Conservation (phyloP, 2,329 filamentous ascomycete species). For the Fusarium phyllophilum region DNA sequence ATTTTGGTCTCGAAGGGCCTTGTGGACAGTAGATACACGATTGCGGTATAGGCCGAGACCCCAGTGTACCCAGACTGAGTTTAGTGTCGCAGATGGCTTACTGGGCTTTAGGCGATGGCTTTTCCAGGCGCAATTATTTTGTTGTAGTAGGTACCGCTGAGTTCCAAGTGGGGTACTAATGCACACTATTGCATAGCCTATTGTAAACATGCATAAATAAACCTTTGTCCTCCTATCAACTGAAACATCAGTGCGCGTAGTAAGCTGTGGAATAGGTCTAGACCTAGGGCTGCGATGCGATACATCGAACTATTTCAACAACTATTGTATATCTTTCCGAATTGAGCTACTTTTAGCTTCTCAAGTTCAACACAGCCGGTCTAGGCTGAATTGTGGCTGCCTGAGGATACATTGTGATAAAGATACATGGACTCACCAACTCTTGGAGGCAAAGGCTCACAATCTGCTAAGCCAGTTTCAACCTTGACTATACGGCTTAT, state of each 20-base stretch:
- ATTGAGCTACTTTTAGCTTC: not conserved
- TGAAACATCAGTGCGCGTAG: not conserved
- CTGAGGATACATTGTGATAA: not conserved
- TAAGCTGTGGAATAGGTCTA: not conserved
- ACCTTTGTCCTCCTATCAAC: not conserved
- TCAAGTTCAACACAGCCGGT: rapidly evolving
- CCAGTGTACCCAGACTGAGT: not conserved
- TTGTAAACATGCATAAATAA: not conserved
- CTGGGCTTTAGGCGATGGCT: rapidly evolving
- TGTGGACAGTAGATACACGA: not conserved
- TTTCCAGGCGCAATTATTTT: not conserved
- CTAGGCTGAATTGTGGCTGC: not conserved
- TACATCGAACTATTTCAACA: rapidly evolving
- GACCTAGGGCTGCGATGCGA: not conserved
- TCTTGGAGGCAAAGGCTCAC: not conserved
- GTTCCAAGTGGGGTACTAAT: not conserved
- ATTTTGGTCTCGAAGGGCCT: not conserved
- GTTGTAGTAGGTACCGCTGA: not conserved
- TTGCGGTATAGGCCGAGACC: not conserved
- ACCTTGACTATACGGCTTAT: rapidly evolving
- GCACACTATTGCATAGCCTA: not conserved
- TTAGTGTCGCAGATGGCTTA: rapidly evolving
- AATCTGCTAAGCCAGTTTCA: not conserved
- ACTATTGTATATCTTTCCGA: not conserved
- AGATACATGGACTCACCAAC: rapidly evolving